A percentile compares a stretch with the other conserved stretches of the same genome.
phyloP scores from a whole-genome alignment of 257 asterid genomes.

The Solanum appendiculatum region DNA sequence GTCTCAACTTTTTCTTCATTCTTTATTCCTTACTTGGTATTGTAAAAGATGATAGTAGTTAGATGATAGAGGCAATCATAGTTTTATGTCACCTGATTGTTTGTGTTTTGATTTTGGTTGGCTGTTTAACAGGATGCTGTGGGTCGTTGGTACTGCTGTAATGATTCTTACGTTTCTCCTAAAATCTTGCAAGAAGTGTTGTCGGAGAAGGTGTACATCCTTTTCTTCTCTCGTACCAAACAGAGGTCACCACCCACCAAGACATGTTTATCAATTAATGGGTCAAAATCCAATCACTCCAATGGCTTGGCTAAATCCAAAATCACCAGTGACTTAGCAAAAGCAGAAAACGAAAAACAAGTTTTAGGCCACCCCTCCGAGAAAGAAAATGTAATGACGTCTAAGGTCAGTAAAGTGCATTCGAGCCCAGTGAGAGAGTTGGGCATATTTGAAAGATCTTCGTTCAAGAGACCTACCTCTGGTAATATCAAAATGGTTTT shows the following conservation, averaged over 20 bases:
- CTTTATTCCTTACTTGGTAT: not conserved
- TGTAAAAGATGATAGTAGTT: not conserved
- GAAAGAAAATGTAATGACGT: constrained; percentile 8
- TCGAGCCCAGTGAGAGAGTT: constrained; percentile 22
- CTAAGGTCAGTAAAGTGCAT: constrained; percentile 26
- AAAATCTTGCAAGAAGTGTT: constrained; percentile 77
- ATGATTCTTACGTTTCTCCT: constrained; percentile 69
- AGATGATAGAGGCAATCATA: not conserved
- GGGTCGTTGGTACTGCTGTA: constrained; percentile 95
- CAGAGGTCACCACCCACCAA: constrained; percentile 55
- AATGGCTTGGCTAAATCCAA: constrained; percentile 40
- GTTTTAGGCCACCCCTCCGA: constrained; percentile 23
- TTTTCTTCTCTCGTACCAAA: constrained; percentile 81
- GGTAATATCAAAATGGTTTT: constrained; percentile 34
- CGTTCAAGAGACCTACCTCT: constrained; percentile 24
- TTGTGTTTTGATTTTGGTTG: constrained; percentile 6
- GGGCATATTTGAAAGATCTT: constrained; percentile 19
- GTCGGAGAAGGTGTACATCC: constrained; percentile 87
- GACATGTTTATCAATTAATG: constrained; percentile 42
- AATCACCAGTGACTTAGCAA: constrained; percentile 29
- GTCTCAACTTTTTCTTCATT: not conserved
- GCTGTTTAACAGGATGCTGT: constrained; percentile 57
- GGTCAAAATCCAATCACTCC: constrained; percentile 39
- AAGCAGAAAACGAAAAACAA: constrained; percentile 14
- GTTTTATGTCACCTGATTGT: not conserved